Percentiles rank a stretch among this genome's conserved stretches.
Conservation (phyloP, 1,139 yeast genomes). For the Hyphopichia wangnamkhiaoensis region DNA sequence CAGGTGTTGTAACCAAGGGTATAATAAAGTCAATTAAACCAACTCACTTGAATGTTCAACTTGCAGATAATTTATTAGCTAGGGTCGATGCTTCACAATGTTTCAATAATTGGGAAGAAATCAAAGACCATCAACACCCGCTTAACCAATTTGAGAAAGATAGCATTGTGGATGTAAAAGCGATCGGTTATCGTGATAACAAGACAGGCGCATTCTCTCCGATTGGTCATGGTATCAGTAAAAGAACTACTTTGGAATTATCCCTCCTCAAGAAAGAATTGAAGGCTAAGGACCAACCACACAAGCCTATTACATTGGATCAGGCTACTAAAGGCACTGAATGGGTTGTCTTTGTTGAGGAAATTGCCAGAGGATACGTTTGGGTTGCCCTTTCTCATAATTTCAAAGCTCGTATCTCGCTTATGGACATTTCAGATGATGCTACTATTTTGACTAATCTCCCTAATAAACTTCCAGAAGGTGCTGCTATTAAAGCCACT, state of each 20-base stretch:
- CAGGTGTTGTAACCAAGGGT: conserved; percentile 67
- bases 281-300: conserved; percentile 19
- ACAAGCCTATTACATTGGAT: conserved; percentile 33
- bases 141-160: conserved; percentile 61
- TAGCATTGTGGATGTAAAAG: conserved; percentile 58
- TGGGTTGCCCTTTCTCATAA: conserved; percentile 75
- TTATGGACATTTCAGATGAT: conserved; percentile 65
- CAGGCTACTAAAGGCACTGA: conserved; percentile 45
- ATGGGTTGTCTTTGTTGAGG: conserved; percentile 54
- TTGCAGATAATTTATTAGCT: conserved; percentile 81
- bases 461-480: conserved; percentile 63
- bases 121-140: conserved; percentile 61
- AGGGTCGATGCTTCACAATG: conserved; percentile 77
- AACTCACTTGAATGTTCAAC: conserved; percentile 71
- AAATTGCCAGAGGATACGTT: conserved; percentile 51
- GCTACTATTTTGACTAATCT: conserved; percentile 51
- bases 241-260: conserved; percentile 64
- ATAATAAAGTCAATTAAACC: conserved; percentile 63
- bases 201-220: conserved; percentile 71
- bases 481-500: conserved; percentile 64
- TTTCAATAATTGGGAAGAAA: conserved; percentile 55
- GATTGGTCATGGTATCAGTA: conserved; percentile 57
- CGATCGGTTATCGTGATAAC: conserved; percentile 78
- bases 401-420: conserved; percentile 65
- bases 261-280: conserved; percentile 47